Base-by-base conservation (phyloP, 768 basidiomycete species). In the Suillus clintonianus region DNA sequence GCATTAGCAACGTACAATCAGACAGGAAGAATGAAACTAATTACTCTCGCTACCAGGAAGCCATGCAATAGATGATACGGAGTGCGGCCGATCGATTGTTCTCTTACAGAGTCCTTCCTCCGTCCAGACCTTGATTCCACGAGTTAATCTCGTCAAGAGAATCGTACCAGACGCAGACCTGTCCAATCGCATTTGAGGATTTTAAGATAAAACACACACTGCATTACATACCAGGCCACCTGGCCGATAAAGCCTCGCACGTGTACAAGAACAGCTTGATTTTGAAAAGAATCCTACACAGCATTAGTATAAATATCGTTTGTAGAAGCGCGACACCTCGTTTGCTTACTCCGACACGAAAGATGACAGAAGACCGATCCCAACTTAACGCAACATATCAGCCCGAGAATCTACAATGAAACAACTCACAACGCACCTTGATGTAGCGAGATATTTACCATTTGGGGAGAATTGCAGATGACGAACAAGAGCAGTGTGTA, bases 391-490 rank as follows among this genome's bases (percentile, higher is more conserved):
- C 4, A 24, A 27, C 59, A 65, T 37, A 64, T 59, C 57, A 59
- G 65, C 69, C 45, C 59, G 50, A 39, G 51, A 27, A 15, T 13
- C 32, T 60, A 45, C 41, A 36, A 5, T 54, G 14, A 43, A 64
- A 62, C 36, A 32, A 59, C n/a, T n/a, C 37, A 57, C 15, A 50
- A 65, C 75, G 34, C 62, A 80, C 78, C 84, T 84, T 37, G 85
- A 85, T 2, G 85, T 85, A 4, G 85, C 84, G 65, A 85, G 66
- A 68, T 79, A 83, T 66, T 79, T 78, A 42, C 84, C 84, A 65
- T 83, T 80, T 5, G 85, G 85, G 15, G 85, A 85, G 70, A 85
- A 85, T 63, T 86, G 83, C 53, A 85, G 69, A 66, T 85, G 83
- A 54, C 83, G 72, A 22, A 85, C 84, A 30, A 86, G 78, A 7